Conservation (phyloP, 441 rosid species). For the Populus hybrid region DNA sequence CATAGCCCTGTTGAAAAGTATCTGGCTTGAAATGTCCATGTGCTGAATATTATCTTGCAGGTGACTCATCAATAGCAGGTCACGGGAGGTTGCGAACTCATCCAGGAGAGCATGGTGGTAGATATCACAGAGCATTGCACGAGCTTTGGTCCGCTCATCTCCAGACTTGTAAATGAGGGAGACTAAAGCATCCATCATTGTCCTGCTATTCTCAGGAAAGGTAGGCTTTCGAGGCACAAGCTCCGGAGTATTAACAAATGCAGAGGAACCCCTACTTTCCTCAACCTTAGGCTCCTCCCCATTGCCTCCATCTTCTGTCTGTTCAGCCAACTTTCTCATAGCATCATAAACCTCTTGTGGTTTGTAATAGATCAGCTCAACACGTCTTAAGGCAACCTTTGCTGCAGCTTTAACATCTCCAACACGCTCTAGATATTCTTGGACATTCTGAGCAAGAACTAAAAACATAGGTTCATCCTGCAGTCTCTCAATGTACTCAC, state of each 20-base stretch:
- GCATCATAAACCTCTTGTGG: conserved; percentile 80
- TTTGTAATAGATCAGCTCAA: conserved; percentile 70
- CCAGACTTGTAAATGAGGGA: conserved; percentile 72
- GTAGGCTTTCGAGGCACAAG: conserved; percentile 68
- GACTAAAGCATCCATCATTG: conserved; percentile 65
- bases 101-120: conserved; percentile 65
- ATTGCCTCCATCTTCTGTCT: conserved; percentile 40
- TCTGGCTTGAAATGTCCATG: conserved; percentile 75
- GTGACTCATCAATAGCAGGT: conserved; percentile 75
- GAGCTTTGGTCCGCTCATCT: conserved; percentile 81
- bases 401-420: conserved; percentile 61
- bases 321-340: conserved; percentile 71
- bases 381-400: conserved; percentile 59
- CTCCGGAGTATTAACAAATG: conserved; percentile 61
- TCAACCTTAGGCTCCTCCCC: conserved; percentile 39
- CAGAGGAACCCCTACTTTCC: conserved; percentile 47
- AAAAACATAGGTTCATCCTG: conserved; percentile 65
- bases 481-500: conserved; percentile 70
- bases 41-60: conserved; percentile 66
- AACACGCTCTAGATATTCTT: conserved; percentile 51
- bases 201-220: conserved; percentile 65
- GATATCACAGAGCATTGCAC: conserved; percentile 82
- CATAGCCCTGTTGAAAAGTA: conserved; percentile 84
- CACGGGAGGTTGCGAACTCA: conserved; percentile 60
- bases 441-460: conserved; percentile 71